These are phyloP conservation scores for Puccinia horiana DNA, from an alignment of 1,284 basidiomycete species.

Conservation along the genomic window DNA sequence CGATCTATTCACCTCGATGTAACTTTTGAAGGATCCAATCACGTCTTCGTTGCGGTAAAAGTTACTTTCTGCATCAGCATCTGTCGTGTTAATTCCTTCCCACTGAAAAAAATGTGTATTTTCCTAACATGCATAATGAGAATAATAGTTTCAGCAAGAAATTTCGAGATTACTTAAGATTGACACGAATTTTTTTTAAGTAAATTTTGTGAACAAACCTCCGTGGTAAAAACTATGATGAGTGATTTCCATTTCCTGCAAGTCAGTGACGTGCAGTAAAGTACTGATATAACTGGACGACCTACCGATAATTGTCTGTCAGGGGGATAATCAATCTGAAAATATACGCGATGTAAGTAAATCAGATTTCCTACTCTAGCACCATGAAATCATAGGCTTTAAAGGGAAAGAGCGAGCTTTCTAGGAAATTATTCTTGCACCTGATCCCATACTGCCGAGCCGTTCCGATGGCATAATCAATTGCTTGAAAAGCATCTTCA, in stretches of 20 bases:
- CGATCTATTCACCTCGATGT: conserved; percentile 35
- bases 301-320: conserved; percentile 46
- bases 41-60: conserved; percentile 40
- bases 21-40: conserved; percentile 35
- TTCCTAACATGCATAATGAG: conserved; percentile 8
- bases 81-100: conserved; percentile 36
- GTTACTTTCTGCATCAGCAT: conserved; percentile 24
- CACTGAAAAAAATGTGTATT: conserved; percentile 34
- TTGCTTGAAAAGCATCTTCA: conserved; percentile 41
- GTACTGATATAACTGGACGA: not conserved
- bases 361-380: too few species aligned
- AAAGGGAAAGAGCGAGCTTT: not conserved
- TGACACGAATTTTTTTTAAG: not conserved
- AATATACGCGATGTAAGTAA: not conserved
- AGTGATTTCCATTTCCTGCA: not conserved
- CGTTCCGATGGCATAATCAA: conserved; percentile 44
- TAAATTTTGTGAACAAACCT: conserved; percentile 10
- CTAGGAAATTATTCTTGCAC: not conserved
- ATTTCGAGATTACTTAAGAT: not conserved
- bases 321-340: conserved; percentile 41
- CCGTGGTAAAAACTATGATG: conserved; percentile 37
- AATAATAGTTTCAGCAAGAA: not conserved
- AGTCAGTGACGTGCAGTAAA: not conserved
- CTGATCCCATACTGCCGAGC: conserved; percentile 42
- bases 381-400: too few species aligned